Conservation (phyloP, 495 filamentous ascomycete genomes). For the Neurospora sublineolata region DNA sequence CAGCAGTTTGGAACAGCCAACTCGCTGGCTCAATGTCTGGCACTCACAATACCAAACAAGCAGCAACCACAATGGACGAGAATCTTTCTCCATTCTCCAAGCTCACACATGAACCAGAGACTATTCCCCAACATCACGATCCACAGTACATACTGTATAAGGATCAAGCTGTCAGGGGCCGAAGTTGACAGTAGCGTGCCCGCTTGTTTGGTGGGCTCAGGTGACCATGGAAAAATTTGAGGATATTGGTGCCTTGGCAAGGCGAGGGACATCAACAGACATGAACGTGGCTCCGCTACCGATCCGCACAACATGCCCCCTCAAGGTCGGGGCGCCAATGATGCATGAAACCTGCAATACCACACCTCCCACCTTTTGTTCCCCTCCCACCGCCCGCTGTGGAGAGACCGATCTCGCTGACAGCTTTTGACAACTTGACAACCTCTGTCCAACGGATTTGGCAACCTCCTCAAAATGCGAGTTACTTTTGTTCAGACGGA, state of each 20-base stretch:
- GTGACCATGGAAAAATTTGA: slow-evolving; percentile 18
- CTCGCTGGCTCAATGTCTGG: not conserved
- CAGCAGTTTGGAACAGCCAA: not conserved
- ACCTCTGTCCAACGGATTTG: not conserved
- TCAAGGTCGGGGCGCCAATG: slow-evolving; percentile 9
- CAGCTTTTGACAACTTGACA: slow-evolving; percentile 3
- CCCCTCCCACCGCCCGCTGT: slow-evolving; percentile 12
- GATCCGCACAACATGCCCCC: slow-evolving; percentile 3
- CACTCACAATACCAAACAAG: not conserved
- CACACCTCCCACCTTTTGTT: slow-evolving; percentile 7
- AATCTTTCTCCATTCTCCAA: not conserved
- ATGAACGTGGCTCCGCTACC: slow-evolving; percentile 1
- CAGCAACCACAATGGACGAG: not conserved
- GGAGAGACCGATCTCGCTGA: slow-evolving; percentile 16
- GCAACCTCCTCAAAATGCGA: not conserved
- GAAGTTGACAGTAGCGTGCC: not conserved
- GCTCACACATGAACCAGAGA: not conserved
- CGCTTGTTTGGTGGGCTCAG: slow-evolving; percentile 14
- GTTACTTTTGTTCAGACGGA: not conserved
- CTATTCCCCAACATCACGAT: not conserved
- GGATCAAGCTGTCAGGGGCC: not conserved
- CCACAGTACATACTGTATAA: no score
- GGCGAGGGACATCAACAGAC: slow-evolving; percentile 2
- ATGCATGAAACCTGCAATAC: slow-evolving; percentile 9
- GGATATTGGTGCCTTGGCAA: slow-evolving; percentile 12